Evolutionary conservation across 2,329 filamentous ascomycete genomes (phyloP), one percentile per base, ranked within the genome.

Genomic region (Fusarium torreyae): DNA sequence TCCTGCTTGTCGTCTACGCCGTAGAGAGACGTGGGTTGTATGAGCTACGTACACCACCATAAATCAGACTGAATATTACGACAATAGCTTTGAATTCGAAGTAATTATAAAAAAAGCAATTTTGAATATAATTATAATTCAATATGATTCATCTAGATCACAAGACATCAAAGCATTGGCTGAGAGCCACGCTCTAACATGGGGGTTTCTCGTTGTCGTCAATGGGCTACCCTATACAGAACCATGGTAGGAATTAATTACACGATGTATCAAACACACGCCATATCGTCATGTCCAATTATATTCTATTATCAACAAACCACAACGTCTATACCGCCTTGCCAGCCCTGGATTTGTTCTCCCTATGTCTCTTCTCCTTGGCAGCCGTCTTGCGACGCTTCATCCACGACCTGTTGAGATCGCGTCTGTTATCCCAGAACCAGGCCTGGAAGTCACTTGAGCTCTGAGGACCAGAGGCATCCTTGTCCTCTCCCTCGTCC

Each of bases 351-450:
- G 87, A 84, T 74, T 85, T 87, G 75, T 91, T 91, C 66, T 91
- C 89, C 57, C 86, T 82, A 74, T 91, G 89, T 48, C 89, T 83
- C 81, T 88, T 90, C 78, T 91, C 88, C 83, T 92, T 92, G 33
- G 85, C 83, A 6, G 83, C 88, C 63, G 84, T 80, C 81, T 90
- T 91, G 69, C 87, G 84, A 57, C 89, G 82, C 76, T 84, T 86
- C 81, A 89, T 90, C 90, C 90, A 92, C 15, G 88, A 87, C 54
- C 86, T 80, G 74, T 91, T 92, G 54, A 90, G 80, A 39, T 91
- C 87, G 2, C 89, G 85, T 17, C 90, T 81, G 66, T 90, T 87
- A 70, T 91, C 87, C 85, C 89, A 92, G 78, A 92, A 92, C 84
- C 87, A 90, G 57, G 87, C 85, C 75, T 89, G 87, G 71, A 91